phyloP scores from a whole-genome alignment of 2,329 filamentous ascomycete genomes.

The Metarhizium guizhouense region DNA sequence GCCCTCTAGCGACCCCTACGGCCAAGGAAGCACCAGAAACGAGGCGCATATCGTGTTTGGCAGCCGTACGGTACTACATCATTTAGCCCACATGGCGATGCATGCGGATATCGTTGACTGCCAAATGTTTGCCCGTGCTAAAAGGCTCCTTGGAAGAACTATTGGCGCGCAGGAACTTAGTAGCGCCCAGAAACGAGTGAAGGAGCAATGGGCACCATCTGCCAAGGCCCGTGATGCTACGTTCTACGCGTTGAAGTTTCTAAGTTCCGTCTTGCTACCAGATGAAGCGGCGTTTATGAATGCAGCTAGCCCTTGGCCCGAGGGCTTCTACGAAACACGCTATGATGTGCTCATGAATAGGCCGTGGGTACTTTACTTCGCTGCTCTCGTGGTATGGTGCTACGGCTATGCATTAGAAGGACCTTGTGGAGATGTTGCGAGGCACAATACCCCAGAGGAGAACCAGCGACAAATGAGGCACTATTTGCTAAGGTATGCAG shows the following conservation, averaged over 20 bases:
- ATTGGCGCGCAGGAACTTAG: slow-evolving; percentile 77
- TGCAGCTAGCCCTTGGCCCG: slow-evolving; percentile 27
- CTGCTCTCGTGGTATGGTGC: slow-evolving; percentile 85
- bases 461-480: slow-evolving; percentile 69
- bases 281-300: slow-evolving; percentile 25
- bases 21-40: slow-evolving; percentile 48
- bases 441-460: slow-evolving; percentile 51
- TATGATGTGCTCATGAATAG: slow-evolving; percentile 86
- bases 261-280: slow-evolving; percentile 72
- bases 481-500: slow-evolving; percentile 66
- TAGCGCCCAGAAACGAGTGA: slow-evolving; percentile 74
- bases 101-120: slow-evolving; percentile 96
- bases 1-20: slow-evolving; percentile 42
- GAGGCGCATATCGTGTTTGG: slow-evolving; percentile 64
- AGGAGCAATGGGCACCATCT: slow-evolving; percentile 79
- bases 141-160: slow-evolving; percentile 72
- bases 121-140: slow-evolving; percentile 88
- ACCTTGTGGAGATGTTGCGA: slow-evolving; percentile 45
- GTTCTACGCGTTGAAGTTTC: slow-evolving; percentile 84
- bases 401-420: slow-evolving; percentile 91
- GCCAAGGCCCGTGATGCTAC: slow-evolving; percentile 84
- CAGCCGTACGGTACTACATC: slow-evolving; percentile 80
- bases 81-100: slow-evolving; percentile 95
- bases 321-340: slow-evolving; percentile 58
- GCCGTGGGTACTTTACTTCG: slow-evolving; percentile 93